Evolutionary conservation across 805 yeast species (phyloP).

Genomic region (Kazachstania psychrophila): DNA sequence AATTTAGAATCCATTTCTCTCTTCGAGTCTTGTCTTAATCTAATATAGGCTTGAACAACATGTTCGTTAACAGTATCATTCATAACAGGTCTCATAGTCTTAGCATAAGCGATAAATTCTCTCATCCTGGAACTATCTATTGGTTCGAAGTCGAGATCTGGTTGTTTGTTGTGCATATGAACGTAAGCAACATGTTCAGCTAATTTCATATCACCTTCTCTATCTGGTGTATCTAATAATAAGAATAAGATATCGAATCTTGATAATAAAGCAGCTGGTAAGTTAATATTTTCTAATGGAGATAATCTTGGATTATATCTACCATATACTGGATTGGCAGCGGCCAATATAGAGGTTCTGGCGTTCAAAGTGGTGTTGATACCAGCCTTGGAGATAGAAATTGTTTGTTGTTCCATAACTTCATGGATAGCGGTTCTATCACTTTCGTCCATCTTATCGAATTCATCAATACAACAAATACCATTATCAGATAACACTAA

Average conservation of each 20-base stretch:
- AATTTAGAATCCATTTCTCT: conserved; percentile 61
- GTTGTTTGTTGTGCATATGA: conserved; percentile 87
- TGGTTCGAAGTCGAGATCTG: conserved; percentile 65
- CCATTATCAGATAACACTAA: conserved; percentile 95
- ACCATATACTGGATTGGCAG: conserved; percentile 97
- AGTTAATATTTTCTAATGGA: conserved; percentile 89
- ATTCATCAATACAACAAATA: conserved; percentile 96
- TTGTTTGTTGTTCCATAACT: conserved; percentile 99
- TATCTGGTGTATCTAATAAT: conserved; percentile 73
- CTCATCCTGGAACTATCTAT: conserved; percentile 72
- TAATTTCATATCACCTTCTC: conserved; percentile 71
- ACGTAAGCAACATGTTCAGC: conserved; percentile 94
- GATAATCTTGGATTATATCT: conserved; percentile 84
- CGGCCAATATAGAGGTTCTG: conserved; percentile 89
- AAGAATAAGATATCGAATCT: conserved; percentile 88
- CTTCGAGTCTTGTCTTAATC: conserved; percentile 86
- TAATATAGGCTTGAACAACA: conserved; percentile 77
- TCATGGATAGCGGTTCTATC: conserved; percentile 98
- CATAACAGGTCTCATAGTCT: conserved; percentile 75
- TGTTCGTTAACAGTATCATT: conserved; percentile 78
- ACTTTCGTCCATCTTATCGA: conserved; percentile 95
- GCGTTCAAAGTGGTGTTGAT: conserved; percentile 94
- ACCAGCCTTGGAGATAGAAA: conserved; percentile 95
- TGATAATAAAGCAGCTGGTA: conserved; percentile 92
- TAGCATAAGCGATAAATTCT: conserved; percentile 80